A percentile compares a stretch with the other conserved stretches of the same genome.
Evolutionary conservation across 2,329 filamentous ascomycete genomes (phyloP).

Genomic region (Botryotinia globosa): DNA sequence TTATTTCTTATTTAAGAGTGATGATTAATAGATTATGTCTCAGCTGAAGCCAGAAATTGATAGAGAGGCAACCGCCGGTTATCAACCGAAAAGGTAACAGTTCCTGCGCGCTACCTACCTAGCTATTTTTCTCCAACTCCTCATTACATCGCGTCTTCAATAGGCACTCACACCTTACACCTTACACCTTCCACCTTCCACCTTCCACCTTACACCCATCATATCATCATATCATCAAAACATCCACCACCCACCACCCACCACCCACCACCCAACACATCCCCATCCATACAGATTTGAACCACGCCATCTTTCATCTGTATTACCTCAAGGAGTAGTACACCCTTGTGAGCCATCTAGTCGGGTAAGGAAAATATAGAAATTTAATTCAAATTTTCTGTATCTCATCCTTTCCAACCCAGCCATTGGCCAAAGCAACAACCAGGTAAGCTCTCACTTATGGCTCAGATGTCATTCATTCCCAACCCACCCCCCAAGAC

Average conservation of each 20-base stretch:
- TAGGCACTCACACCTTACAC: constrained; percentile 3
- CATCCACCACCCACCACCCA: constrained; percentile 3
- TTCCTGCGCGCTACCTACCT: constrained; percentile 1
- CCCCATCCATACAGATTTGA: constrained; percentile 11
- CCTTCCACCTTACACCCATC: too few species aligned
- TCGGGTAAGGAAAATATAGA: constrained; percentile 9
- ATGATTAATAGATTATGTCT: background rate
- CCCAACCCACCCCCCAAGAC: background rate
- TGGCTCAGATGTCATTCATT: background rate
- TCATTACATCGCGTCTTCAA: constrained; percentile 11
- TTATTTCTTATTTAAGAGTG: background rate
- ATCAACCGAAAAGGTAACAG: constrained; percentile 10
- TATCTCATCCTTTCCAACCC: background rate
- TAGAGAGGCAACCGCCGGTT: background rate
- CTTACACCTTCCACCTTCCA: background rate
- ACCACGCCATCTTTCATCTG: constrained; percentile 6
- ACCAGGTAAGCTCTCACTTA: background rate
- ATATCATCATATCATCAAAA: background rate
- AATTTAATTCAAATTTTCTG: background rate
- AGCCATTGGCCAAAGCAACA: constrained; percentile 4
- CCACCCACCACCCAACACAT: background rate
- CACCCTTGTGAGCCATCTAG: constrained; percentile 21
- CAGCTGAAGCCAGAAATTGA: background rate
- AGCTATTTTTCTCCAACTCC: constrained; percentile 2
- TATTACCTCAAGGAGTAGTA: constrained; percentile 12